Base-by-base conservation (phyloP, 768 basidiomycete species). In the Pleurotus sapidus region DNA sequence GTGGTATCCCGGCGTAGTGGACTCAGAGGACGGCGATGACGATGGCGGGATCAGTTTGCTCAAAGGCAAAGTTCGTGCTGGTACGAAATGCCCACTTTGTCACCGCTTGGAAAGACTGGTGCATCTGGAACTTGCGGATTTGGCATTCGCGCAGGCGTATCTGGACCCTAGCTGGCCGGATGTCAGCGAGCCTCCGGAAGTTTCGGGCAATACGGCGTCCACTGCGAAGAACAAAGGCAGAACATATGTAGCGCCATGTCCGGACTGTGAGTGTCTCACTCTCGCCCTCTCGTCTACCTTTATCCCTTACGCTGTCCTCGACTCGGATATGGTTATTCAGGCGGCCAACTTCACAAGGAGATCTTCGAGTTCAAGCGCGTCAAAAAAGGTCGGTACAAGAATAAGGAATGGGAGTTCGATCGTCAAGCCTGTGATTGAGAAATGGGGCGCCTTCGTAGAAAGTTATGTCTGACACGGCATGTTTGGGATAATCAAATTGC, bases 81-180 rank as follows among this genome's bases (percentile, higher is more conserved):
- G 89, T 6, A 70, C 78, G 40, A 80, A 83, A 56, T 86, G 84
- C 0, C 75, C 82, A 3, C 85, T 80, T 67, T 89, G 87, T 57
- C 88, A 93, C 69, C 82, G 89, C 43, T 68, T 92, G 47, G 92
- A 94, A 67, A 75, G 89, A 42, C 79, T 94, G 12, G 81, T 93
- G 27, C 93, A 94, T 63, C 76, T 93, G 23, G 92, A 94, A 67
- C 77, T 94, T 5, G 79, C 83, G 5, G 93, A 94, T 65, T 65
- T 93, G 43, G 79, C 77, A 9, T 66, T 79, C 37, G 78, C 86
- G 49, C 65, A 72, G 8, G 78, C 81, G 1, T 91, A 93, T 67
- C 76, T 93, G 4, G 70, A 85, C 45, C 69, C 80, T 3, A 67
- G 63, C 9, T 91, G 74, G 77, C 72, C 71, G 30, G 64, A 67